phyloP scores from a whole-genome alignment of 495 filamentous ascomycete species.

The Jackrogersella multiformis region DNA sequence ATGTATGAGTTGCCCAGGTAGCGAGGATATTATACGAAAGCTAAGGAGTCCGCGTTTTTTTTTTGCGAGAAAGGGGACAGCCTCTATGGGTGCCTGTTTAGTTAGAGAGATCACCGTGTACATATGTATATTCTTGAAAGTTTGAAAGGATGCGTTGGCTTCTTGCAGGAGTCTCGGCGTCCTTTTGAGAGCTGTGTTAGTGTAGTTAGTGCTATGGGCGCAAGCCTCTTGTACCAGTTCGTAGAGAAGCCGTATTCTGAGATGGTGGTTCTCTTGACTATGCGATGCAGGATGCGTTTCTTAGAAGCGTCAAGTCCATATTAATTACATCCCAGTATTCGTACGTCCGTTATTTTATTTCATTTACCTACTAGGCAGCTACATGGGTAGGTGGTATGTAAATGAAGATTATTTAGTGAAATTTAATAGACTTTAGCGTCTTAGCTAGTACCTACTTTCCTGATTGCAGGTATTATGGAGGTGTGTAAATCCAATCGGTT shows the following conservation, averaged over 20 bases:
- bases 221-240: constrained; percentile 15
- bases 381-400: too few relatives aligned
- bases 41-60: neutral
- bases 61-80: neutral
- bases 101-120: constrained; percentile 40
- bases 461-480: too few relatives aligned
- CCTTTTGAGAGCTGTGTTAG: constrained; percentile 22
- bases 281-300: neutral
- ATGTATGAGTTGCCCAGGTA: constrained; percentile 8
- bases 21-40: constrained; percentile 19
- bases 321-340: neutral
- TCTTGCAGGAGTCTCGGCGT: constrained; percentile 39
- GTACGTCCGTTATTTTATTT: too few relatives aligned
- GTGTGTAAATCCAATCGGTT: too few relatives aligned
- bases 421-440: too few relatives aligned
- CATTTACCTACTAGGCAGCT: too few relatives aligned
- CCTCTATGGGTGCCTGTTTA: neutral
- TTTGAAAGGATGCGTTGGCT: constrained; percentile 35
- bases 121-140: constrained; percentile 47
- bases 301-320: neutral
- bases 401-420: too few relatives aligned
- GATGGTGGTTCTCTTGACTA: neutral
- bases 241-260: constrained; percentile 3
- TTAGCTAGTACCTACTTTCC: too few relatives aligned
- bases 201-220: constrained; percentile 17